Conservation (phyloP, 2,329 filamentous ascomycete species). For the Allantophomopsis cytisporea region DNA sequence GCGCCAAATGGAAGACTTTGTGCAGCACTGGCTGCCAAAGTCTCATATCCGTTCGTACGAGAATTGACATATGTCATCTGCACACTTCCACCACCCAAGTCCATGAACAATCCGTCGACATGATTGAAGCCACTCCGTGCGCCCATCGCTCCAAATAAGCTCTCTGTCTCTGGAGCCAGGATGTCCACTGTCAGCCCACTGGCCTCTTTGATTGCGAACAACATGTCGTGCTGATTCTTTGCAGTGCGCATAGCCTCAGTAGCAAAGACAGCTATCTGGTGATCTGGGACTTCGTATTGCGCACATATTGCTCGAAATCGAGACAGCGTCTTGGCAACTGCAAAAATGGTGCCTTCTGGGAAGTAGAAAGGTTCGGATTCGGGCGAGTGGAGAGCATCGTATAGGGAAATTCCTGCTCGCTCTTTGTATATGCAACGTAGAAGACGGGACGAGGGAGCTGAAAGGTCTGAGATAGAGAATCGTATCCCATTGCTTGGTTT, state of each 20-base stretch:
- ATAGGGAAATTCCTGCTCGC: slow-evolving; percentile 71
- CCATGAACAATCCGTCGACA: slow-evolving; percentile 72
- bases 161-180: slow-evolving; percentile 69
- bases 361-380: slow-evolving; percentile 24
- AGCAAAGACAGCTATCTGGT: slow-evolving; percentile 62
- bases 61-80: slow-evolving; percentile 53
- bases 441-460: slow-evolving; percentile 55
- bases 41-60: slow-evolving; percentile 27
- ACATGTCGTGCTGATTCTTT: slow-evolving; percentile 56
- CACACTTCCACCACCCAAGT: slow-evolving; percentile 64
- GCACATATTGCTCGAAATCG: slow-evolving; percentile 61
- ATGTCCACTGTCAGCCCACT: slow-evolving; percentile 60
- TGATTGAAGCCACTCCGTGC: slow-evolving; percentile 60
- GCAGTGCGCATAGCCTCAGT: slow-evolving; percentile 83
- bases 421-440: slow-evolving; percentile 68
- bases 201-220: slow-evolving; percentile 43
- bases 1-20: slow-evolving; percentile 48
- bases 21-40: slow-evolving; percentile 37
- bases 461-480: slow-evolving; percentile 78
- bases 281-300: slow-evolving; percentile 50
- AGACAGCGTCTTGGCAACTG: slow-evolving; percentile 52
- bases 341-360: slow-evolving; percentile 39
- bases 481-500: slow-evolving; percentile 73
- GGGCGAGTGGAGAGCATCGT: slow-evolving; percentile 57
- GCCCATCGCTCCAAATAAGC: slow-evolving; percentile 69